Base-by-base conservation (phyloP, 768 basidiomycete species). In the Termitomyces sp. region DNA sequence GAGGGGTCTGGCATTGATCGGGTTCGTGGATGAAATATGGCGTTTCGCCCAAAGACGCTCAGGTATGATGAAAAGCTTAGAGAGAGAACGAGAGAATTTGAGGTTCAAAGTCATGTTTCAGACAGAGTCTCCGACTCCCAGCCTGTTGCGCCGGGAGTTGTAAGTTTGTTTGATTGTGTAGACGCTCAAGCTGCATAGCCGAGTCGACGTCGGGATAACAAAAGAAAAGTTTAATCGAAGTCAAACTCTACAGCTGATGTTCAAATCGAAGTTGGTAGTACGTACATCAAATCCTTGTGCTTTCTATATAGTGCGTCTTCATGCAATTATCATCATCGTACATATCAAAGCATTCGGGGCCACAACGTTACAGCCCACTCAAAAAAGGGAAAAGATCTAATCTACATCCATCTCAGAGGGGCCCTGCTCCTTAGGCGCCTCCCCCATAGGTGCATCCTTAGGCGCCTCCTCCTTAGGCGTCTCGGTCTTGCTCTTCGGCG, bases 351-450 rank as follows among this genome's bases (percentile, higher is more conserved):
- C 42, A 40, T 40, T 32, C 10, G 26, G 32, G n/a, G 36, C 34
- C 37, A 56, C 53, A 40, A 33, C 12, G 22, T 32, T 22, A 40
- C 33, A 42, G 32, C 30, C 39, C 22, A 30, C n/a, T 18, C 22
- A 24, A 37, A 16, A 49, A 13, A 32, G 9, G 16, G 12, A 26
- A 27, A 22, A 13, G 20, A 37, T 72, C 75, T 88, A 93, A 78
- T 93, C 91, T 33, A 93, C 82, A 70, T 93, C 91, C 91, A 93
- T 93, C 79, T 91, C 87, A 40, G 83, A 74, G 36, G 87, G 86
- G n/a, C 77, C 83, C 53, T 53, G 53, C 32, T 65, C 65, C 33
- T 51, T 40, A 26, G 51, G 9, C 16, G 8, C 45, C 18, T 46
- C 45, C 7, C 27, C 44, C 44, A 45, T 45, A 24, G 69, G 64